Conservation (phyloP, 495 filamentous ascomycete genomes). For the Penicillium flavigenum region DNA sequence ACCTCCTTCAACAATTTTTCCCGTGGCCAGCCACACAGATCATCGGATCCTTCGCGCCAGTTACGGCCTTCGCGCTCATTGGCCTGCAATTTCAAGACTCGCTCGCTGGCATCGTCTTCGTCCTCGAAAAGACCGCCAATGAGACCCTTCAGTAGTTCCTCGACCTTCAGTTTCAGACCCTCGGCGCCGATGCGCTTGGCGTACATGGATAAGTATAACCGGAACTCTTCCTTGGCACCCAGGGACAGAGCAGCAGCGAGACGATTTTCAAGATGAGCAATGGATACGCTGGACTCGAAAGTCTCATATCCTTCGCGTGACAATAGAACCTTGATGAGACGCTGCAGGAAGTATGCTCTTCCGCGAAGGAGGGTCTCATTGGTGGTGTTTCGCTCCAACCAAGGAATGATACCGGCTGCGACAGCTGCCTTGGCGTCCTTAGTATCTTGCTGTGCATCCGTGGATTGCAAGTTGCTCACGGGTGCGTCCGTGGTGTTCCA, state of each 20-base stretch:
- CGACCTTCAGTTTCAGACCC: conserved; percentile 80
- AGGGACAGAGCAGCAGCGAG: conserved; percentile 85
- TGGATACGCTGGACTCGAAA: conserved; percentile 86
- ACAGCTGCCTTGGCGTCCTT: conserved; percentile 57
- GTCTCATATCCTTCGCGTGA: conserved; percentile 86
- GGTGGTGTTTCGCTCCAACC: conserved; percentile 90
- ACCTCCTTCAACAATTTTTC: conserved; percentile 84
- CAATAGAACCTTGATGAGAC: conserved; percentile 80
- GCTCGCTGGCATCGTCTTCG: conserved; percentile 40
- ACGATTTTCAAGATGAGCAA: conserved; percentile 94
- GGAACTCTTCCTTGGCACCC: conserved; percentile 85
- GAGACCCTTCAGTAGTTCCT: conserved; percentile 80
- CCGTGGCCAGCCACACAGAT: conserved; percentile 83
- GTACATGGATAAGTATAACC: conserved; percentile 91
- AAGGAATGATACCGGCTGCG: conserved; percentile 90
- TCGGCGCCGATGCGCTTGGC: conserved; percentile 92
- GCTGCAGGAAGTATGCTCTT: conserved; percentile 81
- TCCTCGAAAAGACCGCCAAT: conserved; percentile 67
- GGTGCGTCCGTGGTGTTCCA: conserved; percentile 95
- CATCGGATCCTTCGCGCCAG: conserved; percentile 50
- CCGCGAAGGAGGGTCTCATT: conserved; percentile 90
- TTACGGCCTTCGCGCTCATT: conserved; percentile 58
- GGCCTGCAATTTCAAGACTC: conserved; percentile 51
- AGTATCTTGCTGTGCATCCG: conserved; percentile 52
- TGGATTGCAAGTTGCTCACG: conserved; percentile 71